A percentile compares a stretch with the other conserved stretches of the same genome.
Evolutionary conservation across 441 rosid genomes (phyloP).

Genomic region (Adansonia madagascariensis): DNA sequence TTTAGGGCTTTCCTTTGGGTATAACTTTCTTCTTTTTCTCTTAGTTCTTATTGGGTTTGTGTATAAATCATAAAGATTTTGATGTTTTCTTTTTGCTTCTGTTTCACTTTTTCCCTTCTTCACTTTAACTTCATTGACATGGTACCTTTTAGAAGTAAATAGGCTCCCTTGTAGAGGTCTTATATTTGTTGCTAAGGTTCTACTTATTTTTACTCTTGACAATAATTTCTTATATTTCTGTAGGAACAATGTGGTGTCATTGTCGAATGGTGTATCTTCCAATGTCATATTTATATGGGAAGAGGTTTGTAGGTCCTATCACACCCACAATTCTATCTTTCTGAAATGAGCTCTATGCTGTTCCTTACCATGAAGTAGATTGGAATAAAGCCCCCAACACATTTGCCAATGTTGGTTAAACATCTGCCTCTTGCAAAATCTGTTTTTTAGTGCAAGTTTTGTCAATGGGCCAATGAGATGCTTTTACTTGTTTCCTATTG

Average conservation of each 20-base stretch:
- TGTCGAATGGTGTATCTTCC: conserved; percentile 58
- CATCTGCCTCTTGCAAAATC: neutral
- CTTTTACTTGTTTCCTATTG: neutral
- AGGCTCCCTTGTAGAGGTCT: neutral
- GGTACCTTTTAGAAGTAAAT: neutral
- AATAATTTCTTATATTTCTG: conserved; percentile 17
- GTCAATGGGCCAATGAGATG: conserved; percentile 2
- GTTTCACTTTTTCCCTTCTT: neutral
- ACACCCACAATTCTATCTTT: conserved; percentile 45
- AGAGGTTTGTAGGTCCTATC: conserved; percentile 24
- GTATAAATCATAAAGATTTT: neutral
- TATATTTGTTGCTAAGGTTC: neutral
- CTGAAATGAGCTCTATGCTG: conserved; percentile 46
- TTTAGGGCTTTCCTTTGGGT: conserved; percentile 9
- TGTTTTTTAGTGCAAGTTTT: neutral
- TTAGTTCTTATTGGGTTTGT: neutral
- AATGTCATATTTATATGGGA: conserved; percentile 11
- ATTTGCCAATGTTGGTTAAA: conserved; percentile 58
- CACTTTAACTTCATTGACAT: neutral
- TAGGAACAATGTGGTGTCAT: conserved; percentile 68
- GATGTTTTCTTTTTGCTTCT: neutral
- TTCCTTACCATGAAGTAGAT: conserved; percentile 51
- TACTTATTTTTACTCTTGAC: neutral
- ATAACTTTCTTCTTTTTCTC: neutral
- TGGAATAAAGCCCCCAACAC: conserved; percentile 50